Percentiles rank a stretch among this genome's conserved stretches.
Conservation (phyloP, 805 yeast species). For the Lachancea lanzarotensis region DNA sequence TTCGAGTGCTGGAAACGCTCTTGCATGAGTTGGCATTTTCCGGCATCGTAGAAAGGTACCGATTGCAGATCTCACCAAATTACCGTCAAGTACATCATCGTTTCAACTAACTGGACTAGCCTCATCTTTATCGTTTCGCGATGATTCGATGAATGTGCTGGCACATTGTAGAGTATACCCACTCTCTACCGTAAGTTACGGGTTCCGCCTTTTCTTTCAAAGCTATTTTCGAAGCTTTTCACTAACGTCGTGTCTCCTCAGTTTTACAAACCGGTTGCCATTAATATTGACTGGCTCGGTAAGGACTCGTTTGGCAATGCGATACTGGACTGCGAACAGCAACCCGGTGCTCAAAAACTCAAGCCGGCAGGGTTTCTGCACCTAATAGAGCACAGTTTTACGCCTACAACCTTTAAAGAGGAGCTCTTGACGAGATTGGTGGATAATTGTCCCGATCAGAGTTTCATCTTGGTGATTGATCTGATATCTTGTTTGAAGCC, state of each 20-base stretch:
- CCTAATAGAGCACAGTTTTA: conserved; percentile 23
- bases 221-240: too few relatives aligned
- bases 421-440: conserved; percentile 10
- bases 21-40: too few relatives aligned
- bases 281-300: conserved; percentile 4
- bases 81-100: too few relatives aligned
- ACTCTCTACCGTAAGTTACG: conserved; percentile 16
- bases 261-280: conserved; percentile 17
- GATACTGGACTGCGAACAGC: conserved; percentile 2
- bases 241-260: conserved; percentile 3
- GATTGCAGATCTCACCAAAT: too few relatives aligned
- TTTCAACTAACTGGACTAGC: neutral
- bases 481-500: conserved; percentile 19
- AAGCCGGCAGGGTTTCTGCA: conserved; percentile 16
- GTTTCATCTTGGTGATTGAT: conserved; percentile 19
- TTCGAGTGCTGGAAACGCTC: too few relatives aligned
- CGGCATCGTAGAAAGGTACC: too few relatives aligned
- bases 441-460: conserved; percentile 3
- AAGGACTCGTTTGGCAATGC: conserved; percentile 6
- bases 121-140: neutral
- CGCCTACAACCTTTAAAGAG: conserved; percentile 15
- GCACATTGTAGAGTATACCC: conserved; percentile 28
- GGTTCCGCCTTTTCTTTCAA: neutral
- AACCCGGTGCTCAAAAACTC: neutral
- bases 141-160: conserved; percentile 23